These are phyloP conservation scores for Closterium sp. DNA, from an alignment of 139 green algal genomes.

Conservation along the genomic window DNA sequence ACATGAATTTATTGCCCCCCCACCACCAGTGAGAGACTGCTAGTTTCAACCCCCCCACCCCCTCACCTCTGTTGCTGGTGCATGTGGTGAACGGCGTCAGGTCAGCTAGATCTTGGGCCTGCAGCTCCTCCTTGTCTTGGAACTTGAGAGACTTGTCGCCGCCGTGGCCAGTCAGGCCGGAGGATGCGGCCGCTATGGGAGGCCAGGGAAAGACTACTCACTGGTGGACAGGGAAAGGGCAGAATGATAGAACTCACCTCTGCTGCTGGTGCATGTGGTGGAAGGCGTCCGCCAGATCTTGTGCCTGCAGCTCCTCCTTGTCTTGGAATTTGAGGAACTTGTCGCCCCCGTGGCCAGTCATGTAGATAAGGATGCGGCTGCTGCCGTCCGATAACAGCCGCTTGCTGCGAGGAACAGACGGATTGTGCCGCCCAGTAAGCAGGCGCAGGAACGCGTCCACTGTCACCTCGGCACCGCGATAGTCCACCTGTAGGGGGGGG, in stretches of 20 bases:
- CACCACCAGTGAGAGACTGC: too few relatives aligned
- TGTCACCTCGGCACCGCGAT: constrained; percentile 84
- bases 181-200: constrained; percentile 72
- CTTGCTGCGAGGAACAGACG: constrained; percentile 67
- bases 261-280: constrained; percentile 68
- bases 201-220: background rate
- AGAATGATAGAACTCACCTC: too few relatives aligned
- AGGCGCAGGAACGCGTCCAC: constrained; percentile 82
- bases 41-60: background rate
- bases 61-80: constrained; percentile 56
- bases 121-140: constrained; percentile 45
- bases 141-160: constrained; percentile 97
- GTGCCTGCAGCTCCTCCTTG: constrained; percentile 49
- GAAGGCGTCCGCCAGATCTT: constrained; percentile 61
- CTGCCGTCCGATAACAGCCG: constrained; percentile 69
- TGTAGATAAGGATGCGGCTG: constrained; percentile 81
- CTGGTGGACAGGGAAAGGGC: too few relatives aligned
- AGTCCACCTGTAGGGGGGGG: constrained; percentile 70
- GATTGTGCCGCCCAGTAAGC: constrained; percentile 66
- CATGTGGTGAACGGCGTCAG: constrained; percentile 70
- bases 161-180: constrained; percentile 59
- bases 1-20: too few relatives aligned
- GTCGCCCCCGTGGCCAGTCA: constrained; percentile 71
- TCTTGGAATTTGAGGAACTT: constrained; percentile 93
- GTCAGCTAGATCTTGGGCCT: constrained; percentile 59